Evolutionary conservation across 208 protist species (phyloP).

Genomic region (Trypanosoma scelopori): DNA sequence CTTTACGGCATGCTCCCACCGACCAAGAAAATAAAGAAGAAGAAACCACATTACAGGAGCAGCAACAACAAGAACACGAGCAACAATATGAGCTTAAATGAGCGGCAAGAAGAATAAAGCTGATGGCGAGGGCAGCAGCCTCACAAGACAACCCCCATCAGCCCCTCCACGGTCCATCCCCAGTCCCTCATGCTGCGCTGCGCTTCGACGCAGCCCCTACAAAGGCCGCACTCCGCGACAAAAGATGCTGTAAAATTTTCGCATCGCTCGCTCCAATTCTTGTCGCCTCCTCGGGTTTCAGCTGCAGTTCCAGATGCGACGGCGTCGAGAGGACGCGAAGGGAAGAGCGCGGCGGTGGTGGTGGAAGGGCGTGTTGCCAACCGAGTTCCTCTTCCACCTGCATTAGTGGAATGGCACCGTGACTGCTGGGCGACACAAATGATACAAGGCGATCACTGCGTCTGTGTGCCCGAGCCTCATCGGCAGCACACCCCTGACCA

Average conservation of each 20-base stretch:
- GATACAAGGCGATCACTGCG: slow-evolving; percentile 10
- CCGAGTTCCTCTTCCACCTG: slow-evolving; percentile 2
- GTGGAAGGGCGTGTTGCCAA: neutral
- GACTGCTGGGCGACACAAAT: slow-evolving; percentile 25
- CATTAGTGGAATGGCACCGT: slow-evolving; percentile 15
- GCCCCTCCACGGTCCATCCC: too few species aligned
- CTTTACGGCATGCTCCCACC: neutral
- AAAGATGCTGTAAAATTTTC: slow-evolving; percentile 4
- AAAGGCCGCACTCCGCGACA: slow-evolving; percentile 4
- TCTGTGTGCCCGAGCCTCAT: neutral
- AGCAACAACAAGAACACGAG: neutral
- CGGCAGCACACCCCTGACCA: neutral
- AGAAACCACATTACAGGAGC: neutral
- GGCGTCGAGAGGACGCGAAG: neutral
- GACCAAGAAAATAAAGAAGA: neutral
- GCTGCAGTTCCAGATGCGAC: neutral
- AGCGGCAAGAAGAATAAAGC: too few species aligned
- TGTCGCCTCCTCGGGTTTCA: neutral
- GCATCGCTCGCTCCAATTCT: neutral
- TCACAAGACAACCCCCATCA: too few species aligned
- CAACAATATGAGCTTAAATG: neutral
- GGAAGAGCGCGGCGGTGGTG: slow-evolving; percentile 5
- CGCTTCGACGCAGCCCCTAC: neutral
- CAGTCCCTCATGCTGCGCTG: too few species aligned
- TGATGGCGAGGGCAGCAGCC: too few species aligned